These are phyloP conservation scores for Beauveria rudraprayagi DNA, from an alignment of 2,329 filamentous ascomycete species.

Conservation along the genomic window DNA sequence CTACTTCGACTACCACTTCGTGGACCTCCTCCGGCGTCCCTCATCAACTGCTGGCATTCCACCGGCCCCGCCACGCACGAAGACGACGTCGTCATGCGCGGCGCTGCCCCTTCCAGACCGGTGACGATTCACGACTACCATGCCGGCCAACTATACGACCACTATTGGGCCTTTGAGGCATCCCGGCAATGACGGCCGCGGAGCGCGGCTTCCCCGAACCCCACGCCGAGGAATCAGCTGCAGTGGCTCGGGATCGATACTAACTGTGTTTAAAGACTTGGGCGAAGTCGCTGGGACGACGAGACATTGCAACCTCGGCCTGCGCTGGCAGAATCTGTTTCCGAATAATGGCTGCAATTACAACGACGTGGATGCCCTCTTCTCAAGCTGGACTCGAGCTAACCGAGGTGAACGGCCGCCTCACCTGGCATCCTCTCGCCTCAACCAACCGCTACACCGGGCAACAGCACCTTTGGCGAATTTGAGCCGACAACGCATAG, in stretches of 20 bases:
- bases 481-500: too few species aligned
- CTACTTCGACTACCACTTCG: conserved; percentile 54
- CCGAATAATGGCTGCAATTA: conserved; percentile 59
- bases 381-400: too few species aligned
- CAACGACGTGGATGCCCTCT: conserved; percentile 34
- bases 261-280: conserved; percentile 53
- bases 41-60: conserved; percentile 59
- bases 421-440: too few species aligned
- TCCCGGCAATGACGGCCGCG: conserved; percentile 63
- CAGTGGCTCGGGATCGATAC: conserved; percentile 65
- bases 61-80: conserved; percentile 52
- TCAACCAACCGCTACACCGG: too few species aligned
- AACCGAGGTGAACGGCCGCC: too few species aligned
- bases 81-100: conserved; percentile 45
- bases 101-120: conserved; percentile 48
- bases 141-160: conserved; percentile 49
- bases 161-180: conserved; percentile 61
- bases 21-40: conserved; percentile 54
- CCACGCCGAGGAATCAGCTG: conserved; percentile 45
- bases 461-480: too few species aligned
- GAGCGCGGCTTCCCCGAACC: conserved; percentile 59
- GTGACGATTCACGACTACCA: conserved; percentile 43
- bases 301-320: conserved; percentile 58
- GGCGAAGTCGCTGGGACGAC: conserved; percentile 20
- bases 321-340: conserved; percentile 71